phyloP scores from a whole-genome alignment of 2,329 filamentous ascomycete genomes.

The Laburnicola sp. region DNA sequence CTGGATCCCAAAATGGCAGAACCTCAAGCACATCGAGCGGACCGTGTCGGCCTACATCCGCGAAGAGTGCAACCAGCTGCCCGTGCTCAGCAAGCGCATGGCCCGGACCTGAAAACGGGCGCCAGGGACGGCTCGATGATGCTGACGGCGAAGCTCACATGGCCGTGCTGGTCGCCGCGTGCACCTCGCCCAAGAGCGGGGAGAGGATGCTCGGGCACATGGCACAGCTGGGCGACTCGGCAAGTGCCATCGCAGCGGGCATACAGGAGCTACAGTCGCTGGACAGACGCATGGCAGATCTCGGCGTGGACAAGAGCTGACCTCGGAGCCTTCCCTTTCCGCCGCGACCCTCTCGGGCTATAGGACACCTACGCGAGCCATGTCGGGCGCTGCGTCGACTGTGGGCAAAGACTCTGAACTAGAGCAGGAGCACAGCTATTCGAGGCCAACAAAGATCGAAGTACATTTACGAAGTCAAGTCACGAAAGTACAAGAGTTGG shows the following conservation, averaged over 20 bases:
- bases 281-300: conserved; percentile 40
- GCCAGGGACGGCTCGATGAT: conserved; percentile 50
- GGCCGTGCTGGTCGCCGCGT: conserved; percentile 52
- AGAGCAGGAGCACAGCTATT: conserved; percentile 56
- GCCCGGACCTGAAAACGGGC: conserved; percentile 54
- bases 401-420: conserved; percentile 50
- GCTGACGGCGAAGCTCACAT: conserved; percentile 51
- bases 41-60: conserved; percentile 54
- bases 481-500: conserved; percentile 48
- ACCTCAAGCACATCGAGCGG: conserved; percentile 56
- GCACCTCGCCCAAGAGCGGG: conserved; percentile 53
- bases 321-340: conserved; percentile 27
- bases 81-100: conserved; percentile 45
- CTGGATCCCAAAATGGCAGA: conserved; percentile 58
- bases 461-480: conserved; percentile 49
- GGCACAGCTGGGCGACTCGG: conserved; percentile 41
- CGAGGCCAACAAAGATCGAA: conserved; percentile 52
- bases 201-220: conserved; percentile 52
- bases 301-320: conserved; percentile 43
- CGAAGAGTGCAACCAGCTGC: conserved; percentile 49
- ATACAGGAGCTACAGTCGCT: conserved; percentile 47
- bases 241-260: conserved; percentile 44
- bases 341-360: conserved; percentile 31
- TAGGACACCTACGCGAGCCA: conserved; percentile 37
- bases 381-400: conserved; percentile 30